phyloP scores from a whole-genome alignment of 345 rosid genomes.

The Citrus glauca region DNA sequence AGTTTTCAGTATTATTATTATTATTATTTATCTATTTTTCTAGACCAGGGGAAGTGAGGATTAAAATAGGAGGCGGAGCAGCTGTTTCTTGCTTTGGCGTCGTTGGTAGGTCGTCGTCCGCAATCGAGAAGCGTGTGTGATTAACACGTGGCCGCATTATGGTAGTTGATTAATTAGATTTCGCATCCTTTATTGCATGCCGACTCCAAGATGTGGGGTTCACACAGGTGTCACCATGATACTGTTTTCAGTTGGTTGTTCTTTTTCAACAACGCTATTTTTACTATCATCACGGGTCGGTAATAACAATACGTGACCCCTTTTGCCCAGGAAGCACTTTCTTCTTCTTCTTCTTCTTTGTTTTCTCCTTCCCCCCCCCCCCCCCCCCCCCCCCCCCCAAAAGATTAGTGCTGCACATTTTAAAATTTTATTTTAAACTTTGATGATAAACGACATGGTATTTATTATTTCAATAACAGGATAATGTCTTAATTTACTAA shows the following conservation, averaged over 20 bases:
- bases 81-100: background rate
- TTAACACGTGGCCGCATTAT: constrained; percentile 12
- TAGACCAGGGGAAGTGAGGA: background rate
- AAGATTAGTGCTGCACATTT: too few relatives aligned
- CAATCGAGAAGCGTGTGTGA: background rate
- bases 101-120: constrained; percentile 2
- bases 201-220: background rate
- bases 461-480: too few relatives aligned
- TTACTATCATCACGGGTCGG: too few relatives aligned
- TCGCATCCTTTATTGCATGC: too few relatives aligned
- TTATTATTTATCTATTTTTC: background rate
- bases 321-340: background rate
- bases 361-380: too few relatives aligned
- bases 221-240: background rate
- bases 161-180: background rate
- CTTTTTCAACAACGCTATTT: background rate
- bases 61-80: background rate
- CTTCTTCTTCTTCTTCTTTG: too few relatives aligned
- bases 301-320: background rate
- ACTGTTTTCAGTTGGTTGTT: background rate
- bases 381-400: too few relatives aligned
- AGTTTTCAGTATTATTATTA: background rate
- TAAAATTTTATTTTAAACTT: too few relatives aligned
- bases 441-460: too few relatives aligned
- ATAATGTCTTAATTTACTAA: too few relatives aligned